Percentiles rank a stretch among this genome's conserved stretches.
phyloP scores from a whole-genome alignment of 2,329 filamentous ascomycete species.

The Penicillium sp. region DNA sequence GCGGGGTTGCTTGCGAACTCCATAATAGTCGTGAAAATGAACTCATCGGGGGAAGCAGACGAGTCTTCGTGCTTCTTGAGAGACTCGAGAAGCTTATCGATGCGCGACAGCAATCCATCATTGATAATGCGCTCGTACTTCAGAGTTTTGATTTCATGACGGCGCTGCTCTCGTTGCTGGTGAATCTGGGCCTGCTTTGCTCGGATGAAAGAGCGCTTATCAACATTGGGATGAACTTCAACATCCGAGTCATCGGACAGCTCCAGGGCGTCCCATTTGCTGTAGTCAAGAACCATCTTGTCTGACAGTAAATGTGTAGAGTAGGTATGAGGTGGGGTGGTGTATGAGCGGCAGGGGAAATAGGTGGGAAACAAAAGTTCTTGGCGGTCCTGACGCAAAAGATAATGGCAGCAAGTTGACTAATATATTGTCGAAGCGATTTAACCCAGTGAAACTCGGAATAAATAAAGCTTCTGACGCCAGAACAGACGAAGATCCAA shows the following conservation, averaged over 20 bases:
- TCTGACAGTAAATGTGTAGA: conserved; percentile 15
- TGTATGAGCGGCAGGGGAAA: conserved; percentile 19
- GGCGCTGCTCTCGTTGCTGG: conserved; percentile 79
- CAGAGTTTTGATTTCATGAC: conserved; percentile 82
- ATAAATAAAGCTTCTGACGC: neutral
- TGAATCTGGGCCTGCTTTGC: conserved; percentile 98
- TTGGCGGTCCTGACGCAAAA: neutral
- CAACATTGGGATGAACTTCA: conserved; percentile 97
- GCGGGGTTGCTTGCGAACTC: conserved; percentile 70
- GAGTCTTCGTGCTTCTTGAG: conserved; percentile 72
- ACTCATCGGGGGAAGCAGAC: conserved; percentile 67
- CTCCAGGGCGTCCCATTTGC: conserved; percentile 77
- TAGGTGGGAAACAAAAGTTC: conserved; percentile 15
- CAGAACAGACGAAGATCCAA: conserved; percentile 25
- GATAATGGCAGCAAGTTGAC: neutral
- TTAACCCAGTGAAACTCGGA: neutral
- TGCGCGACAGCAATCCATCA: conserved; percentile 81
- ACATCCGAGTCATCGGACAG: conserved; percentile 97
- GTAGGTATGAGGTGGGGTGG: conserved; percentile 14
- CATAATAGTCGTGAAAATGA: conserved; percentile 87
- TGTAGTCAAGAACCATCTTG: conserved; percentile 62
- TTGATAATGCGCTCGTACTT: conserved; percentile 91
- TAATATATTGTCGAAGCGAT: neutral
- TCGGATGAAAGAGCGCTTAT: conserved; percentile 96
- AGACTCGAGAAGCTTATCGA: conserved; percentile 72